Evolutionary conservation across 2,329 filamentous ascomycete species (phyloP), one percentile per base, ranked within the genome.

Genomic region (Alternaria triticina): DNA sequence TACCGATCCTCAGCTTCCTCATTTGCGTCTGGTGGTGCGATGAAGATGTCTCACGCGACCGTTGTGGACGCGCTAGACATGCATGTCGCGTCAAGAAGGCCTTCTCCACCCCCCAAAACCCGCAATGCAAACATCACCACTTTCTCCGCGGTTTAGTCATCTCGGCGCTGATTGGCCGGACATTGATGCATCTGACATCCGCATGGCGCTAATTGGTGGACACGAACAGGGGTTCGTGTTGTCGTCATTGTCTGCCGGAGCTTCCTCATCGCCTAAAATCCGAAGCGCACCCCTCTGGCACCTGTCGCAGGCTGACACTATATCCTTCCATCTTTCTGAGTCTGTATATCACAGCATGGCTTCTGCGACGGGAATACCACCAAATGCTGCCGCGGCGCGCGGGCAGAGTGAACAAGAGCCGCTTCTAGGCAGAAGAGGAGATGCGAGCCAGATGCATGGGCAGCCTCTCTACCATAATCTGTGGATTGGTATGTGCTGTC

Each of bases 391-490:
- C 77, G 81, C 59, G 75, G 77, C 61, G 71, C 77, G 75, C 64
- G 70, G 73, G 20, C 54, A 63, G 36, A 80, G 79, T 40, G 90
- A 93, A 74, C 85, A 90, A 55, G 89, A 92, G 73, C 92, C 91
- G 68, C 83, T 95, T 57, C 83, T 95, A 30, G 91, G 90, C 57
- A 83, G 85, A 54, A 85, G 89, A 46, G 92, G 92, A 50, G 92
- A 94, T 82, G 92, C 88, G 10, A 87, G 88, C 52, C 93, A 96
- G 82, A 82, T 83, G 62, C 86, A 90, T 40, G 86, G 86, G 15
- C 85, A 87, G 62, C 83, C 88, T 23, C 84, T 96, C 57, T 83
- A 87, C 65, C 84, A 85, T 71, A 97, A 97, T 74, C 84, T 97
- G 44, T 83, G 91, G 66, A 86, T 91, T 40, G 94, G 94, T 95